Percentiles rank a stretch among this genome's conserved stretches.
phyloP scores from a whole-genome alignment of 1,139 yeast genomes.

The Wickerhamomyces sp. region DNA sequence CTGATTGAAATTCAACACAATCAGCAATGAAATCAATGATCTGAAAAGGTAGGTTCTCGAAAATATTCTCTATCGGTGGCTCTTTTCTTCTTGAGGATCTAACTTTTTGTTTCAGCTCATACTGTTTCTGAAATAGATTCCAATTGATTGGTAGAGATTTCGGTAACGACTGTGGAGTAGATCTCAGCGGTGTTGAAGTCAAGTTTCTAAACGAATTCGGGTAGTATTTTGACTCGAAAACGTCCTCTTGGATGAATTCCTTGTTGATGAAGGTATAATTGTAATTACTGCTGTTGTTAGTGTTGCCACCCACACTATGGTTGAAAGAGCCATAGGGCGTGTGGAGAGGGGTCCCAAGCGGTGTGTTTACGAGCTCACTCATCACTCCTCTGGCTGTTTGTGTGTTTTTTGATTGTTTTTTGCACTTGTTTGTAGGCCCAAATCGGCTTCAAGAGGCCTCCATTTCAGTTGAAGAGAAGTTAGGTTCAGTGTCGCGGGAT shows the following conservation, averaged over 20 bases:
- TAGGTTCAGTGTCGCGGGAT: too few species aligned
- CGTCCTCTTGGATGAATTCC: conserved; percentile 18
- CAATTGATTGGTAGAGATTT: conserved; percentile 24
- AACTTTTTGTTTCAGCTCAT: conserved; percentile 17
- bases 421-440: too few species aligned
- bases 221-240: conserved; percentile 1
- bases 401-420: neutral
- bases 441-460: too few species aligned
- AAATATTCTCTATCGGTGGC: conserved; percentile 13
- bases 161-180: conserved; percentile 21
- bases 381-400: conserved; percentile 1
- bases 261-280: conserved; percentile 20
- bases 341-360: conserved; percentile 7
- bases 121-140: conserved; percentile 24
- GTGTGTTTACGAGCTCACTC: conserved; percentile 11
- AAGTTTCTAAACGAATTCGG: conserved; percentile 17
- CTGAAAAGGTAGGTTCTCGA: conserved; percentile 23
- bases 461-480: too few species aligned
- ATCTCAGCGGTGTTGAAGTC: conserved; percentile 21
- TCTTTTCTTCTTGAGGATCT: conserved; percentile 4
- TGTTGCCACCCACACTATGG: too few species aligned
- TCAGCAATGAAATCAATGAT: conserved; percentile 23
- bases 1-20: conserved; percentile 22
- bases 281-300: conserved; percentile 6
- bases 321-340: conserved; percentile 2